These are phyloP conservation scores for Delonix regia DNA, from an alignment of 306 rosid genomes.

Conservation along the genomic window DNA sequence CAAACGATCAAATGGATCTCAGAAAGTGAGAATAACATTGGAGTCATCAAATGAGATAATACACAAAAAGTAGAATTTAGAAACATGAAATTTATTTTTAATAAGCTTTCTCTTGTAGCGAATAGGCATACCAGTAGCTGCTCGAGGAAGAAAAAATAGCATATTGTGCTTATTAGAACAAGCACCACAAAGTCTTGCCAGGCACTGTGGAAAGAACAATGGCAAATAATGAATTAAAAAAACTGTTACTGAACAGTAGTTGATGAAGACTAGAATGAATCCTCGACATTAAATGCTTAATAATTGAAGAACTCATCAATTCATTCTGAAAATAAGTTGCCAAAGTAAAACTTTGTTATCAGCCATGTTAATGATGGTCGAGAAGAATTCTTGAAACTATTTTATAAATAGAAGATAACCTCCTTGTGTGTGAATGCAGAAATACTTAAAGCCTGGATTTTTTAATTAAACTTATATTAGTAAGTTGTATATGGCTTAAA, in stretches of 20 bases:
- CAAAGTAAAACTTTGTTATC: not conserved
- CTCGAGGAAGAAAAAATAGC: constrained; percentile 98
- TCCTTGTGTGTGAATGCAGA: not conserved
- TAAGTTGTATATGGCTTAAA: constrained; percentile 9
- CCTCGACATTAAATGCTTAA: constrained; percentile 20
- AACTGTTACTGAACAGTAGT: constrained; percentile 1
- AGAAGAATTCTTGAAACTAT: constrained; percentile 1
- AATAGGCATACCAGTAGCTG: constrained; percentile 89
- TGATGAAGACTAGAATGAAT: constrained; percentile 20
- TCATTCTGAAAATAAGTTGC: constrained; percentile 6
- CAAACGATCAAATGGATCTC: constrained; percentile 23
- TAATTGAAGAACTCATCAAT: constrained; percentile 8
- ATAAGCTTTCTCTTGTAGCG: constrained; percentile 29
- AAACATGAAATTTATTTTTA: constrained; percentile 26
- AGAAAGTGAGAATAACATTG: constrained; percentile 1
- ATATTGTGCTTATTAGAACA: constrained; percentile 85
- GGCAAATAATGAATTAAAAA: constrained; percentile 24
- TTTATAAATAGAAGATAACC: not conserved
- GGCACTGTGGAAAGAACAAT: constrained; percentile 56
- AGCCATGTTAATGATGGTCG: constrained; percentile 6
- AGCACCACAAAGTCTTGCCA: constrained; percentile 99
- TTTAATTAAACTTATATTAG: not conserved
- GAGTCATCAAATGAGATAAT: constrained; percentile 23
- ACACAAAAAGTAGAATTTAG: constrained; percentile 6
- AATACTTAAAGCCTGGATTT: not conserved